Base-by-base conservation (phyloP, 768 basidiomycete species). In the Russula dissimulans region DNA sequence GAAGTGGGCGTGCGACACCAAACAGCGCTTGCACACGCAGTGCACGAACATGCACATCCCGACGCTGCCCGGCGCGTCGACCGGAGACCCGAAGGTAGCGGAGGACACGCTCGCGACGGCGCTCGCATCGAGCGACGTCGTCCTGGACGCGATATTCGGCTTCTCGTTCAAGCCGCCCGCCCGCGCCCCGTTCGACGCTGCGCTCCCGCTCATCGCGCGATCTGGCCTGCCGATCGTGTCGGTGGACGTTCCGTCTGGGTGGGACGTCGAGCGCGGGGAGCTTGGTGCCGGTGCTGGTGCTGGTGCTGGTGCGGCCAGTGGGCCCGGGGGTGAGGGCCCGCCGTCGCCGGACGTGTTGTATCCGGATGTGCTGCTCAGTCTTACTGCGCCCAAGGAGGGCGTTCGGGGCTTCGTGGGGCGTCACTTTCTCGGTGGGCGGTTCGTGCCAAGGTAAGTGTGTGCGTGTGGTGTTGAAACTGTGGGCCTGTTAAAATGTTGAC, bases 121-220 rank as follows among this genome's bases (percentile, higher is more conserved):
- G 6, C 76, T 89, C 41, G 68, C 75, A 7, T 76, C 79, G 34
- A 81, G 83, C 4, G 90, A 97, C 71, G 84, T 97, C 45, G 81
- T 98, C 18, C 78, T 99, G 56, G 97, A 99, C 69, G 92, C 95
- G 5, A 89, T 99, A 59, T 99, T 99, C 67, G 97, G 95, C 5
- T 98, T 99, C 76, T 97, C 95, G 1, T 99, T 98, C 81, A 79
- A 87, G 60, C 87, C 89, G 0, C 95, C 97, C 39, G 80, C 94
- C 5, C 87, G 97, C 11, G 73, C 86, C 8, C 97, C 97, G 0
- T 99, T 98, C 73, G 85, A 92, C 66, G 68, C 74, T 0, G 86
- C 86, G 42, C 79, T 99, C 1, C 77, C 80, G 8, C 76, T 90
- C 7, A 74, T 97, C 46, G 75, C 80, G 1, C 68, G 77, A 15